Percentiles rank a stretch among this genome's conserved stretches.
These are phyloP conservation scores for Russula griseocarnosa DNA, from an alignment of 768 basidiomycete species.

Conservation along the genomic window DNA sequence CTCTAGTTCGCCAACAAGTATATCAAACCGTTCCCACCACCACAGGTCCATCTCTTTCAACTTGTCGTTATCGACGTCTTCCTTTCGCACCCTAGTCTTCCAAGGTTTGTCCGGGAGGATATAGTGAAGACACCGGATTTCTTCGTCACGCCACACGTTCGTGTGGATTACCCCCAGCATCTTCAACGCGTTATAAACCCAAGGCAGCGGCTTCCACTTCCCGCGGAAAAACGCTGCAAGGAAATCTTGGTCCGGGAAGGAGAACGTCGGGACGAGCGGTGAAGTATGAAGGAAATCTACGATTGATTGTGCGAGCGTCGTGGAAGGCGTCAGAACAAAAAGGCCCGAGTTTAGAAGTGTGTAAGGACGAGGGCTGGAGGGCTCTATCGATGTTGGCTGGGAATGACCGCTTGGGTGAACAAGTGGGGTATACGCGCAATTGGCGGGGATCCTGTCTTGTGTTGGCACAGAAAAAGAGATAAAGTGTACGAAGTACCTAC, in stretches of 20 bases:
- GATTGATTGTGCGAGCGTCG: constrained; percentile 49
- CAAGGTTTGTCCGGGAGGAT: constrained; percentile 87
- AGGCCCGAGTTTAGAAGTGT: constrained; percentile 86
- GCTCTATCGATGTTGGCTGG: constrained; percentile 42
- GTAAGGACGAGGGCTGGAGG: constrained; percentile 64
- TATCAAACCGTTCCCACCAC: constrained; percentile 75
- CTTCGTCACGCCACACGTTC: constrained; percentile 76
- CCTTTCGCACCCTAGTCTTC: constrained; percentile 49
- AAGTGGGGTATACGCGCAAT: constrained; percentile 74
- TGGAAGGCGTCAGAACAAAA: constrained; percentile 79
- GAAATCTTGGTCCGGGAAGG: constrained; percentile 93
- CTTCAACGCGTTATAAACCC: constrained; percentile 91
- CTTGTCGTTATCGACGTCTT: constrained; percentile 41
- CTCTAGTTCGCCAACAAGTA: constrained; percentile 42
- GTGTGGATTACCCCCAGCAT: constrained; percentile 72
- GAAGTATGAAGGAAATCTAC: constrained; percentile 53
- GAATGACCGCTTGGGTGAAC: constrained; percentile 45
- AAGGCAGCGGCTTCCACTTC: constrained; percentile 73
- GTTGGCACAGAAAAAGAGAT: constrained; percentile 9
- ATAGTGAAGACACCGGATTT: constrained; percentile 84
- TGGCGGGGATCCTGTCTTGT: constrained; percentile 66
- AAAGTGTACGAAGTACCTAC: constrained; percentile 37
- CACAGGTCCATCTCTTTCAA: constrained; percentile 57
- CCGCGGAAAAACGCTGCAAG: constrained; percentile 76
- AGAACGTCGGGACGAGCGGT: constrained; percentile 49